These are phyloP conservation scores for Nemania sp. DNA, from an alignment of 2,329 filamentous ascomycete species.

Conservation along the genomic window DNA sequence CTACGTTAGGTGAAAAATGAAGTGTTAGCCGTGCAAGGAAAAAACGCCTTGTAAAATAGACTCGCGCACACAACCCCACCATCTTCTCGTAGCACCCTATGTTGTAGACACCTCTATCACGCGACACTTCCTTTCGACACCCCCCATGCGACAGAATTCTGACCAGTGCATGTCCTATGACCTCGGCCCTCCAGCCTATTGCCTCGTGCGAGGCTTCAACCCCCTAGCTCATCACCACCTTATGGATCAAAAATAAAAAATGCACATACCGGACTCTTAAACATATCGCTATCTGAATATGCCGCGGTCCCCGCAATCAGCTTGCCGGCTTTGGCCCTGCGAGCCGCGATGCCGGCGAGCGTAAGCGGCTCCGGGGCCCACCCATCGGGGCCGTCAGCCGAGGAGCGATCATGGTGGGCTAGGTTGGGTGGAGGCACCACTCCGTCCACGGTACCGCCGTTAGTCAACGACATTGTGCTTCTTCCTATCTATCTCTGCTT, in stretches of 20 bases:
- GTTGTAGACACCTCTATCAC: background rate
- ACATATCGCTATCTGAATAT: conserved; percentile 77
- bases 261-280: conserved; percentile 70
- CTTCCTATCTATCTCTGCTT: background rate
- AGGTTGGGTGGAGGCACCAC: conserved; percentile 20
- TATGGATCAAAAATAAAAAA: background rate
- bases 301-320: conserved; percentile 78
- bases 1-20: conserved; percentile 21
- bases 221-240: background rate
- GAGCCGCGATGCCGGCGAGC: conserved; percentile 67
- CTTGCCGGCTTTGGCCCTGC: conserved; percentile 72
- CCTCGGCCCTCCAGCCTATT: background rate
- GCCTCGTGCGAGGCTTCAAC: background rate
- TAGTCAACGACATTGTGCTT: conserved; percentile 15
- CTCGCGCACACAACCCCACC: conserved; percentile 1
- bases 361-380: conserved; percentile 50
- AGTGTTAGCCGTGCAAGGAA: conserved; percentile 24
- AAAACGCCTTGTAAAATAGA: background rate
- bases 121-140: background rate
- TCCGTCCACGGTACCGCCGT: conserved; percentile 12
- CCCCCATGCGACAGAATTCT: background rate
- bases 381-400: conserved; percentile 27
- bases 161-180: background rate
- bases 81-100: background rate
- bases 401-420: background rate